These are phyloP conservation scores for Periconia sp. DNA, from an alignment of 2,329 filamentous ascomycete genomes.

Conservation along the genomic window DNA sequence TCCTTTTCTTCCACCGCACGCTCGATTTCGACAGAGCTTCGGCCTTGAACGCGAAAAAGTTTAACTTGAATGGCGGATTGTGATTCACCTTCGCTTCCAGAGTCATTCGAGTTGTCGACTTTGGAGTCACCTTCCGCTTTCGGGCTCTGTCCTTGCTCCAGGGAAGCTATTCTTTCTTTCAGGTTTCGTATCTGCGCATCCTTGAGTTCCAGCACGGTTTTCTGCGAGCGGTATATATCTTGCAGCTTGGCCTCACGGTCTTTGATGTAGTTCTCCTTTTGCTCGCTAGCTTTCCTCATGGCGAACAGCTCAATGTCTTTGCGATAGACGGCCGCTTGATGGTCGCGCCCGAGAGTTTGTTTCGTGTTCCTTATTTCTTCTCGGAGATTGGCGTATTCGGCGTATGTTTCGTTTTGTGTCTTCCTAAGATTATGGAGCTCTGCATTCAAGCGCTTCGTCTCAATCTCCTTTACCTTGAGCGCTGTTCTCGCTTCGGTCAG, in stretches of 20 bases:
- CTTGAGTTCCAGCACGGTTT: constrained; percentile 30
- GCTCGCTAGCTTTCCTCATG: constrained; percentile 37
- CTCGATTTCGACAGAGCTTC: constrained; percentile 18
- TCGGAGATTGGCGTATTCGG: constrained; percentile 30
- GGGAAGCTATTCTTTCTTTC: constrained; percentile 29
- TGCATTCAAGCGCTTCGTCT: constrained; percentile 22
- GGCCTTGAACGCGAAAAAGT: constrained; percentile 30
- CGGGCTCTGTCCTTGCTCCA: constrained; percentile 25
- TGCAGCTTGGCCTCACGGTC: constrained; percentile 31
- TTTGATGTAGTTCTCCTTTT: constrained; percentile 35
- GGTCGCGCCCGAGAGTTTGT: constrained; percentile 31
- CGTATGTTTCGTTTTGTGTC: constrained; percentile 31
- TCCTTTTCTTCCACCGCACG: constrained; percentile 23
- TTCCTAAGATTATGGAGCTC: constrained; percentile 34
- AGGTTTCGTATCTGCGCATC: constrained; percentile 31
- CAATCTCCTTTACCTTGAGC: constrained; percentile 27
- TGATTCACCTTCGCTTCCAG: constrained; percentile 11
- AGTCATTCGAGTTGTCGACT: constrained; percentile 5
- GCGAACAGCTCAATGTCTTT: constrained; percentile 43
- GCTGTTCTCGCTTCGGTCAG: constrained; percentile 30
- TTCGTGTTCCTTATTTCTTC: constrained; percentile 36
- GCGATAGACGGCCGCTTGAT: constrained; percentile 37
- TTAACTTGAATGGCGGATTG: constrained; percentile 30
- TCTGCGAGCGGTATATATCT: constrained; percentile 29
- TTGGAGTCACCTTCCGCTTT: constrained; percentile 10